These are phyloP conservation scores for Aspergillus neotritici DNA, from an alignment of 2,329 filamentous ascomycete species.

Conservation along the genomic window DNA sequence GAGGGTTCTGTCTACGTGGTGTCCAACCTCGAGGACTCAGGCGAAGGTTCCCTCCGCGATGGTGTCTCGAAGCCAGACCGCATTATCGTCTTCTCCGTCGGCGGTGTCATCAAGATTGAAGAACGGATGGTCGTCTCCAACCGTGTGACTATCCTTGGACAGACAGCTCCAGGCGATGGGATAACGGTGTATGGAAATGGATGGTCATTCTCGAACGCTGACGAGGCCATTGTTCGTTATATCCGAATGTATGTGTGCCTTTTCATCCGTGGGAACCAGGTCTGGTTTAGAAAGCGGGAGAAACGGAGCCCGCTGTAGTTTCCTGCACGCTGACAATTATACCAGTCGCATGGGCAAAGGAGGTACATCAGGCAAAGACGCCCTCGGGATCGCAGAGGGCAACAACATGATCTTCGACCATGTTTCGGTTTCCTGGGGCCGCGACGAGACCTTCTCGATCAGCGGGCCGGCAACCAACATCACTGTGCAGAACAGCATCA, in stretches of 20 bases:
- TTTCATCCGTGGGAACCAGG: not conserved
- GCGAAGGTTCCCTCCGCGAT: slow-evolving; percentile 47
- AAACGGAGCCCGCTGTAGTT: not conserved
- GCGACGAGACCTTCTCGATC: slow-evolving; percentile 52
- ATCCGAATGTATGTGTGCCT: slow-evolving; percentile 42
- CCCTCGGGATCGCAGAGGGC: slow-evolving; percentile 49
- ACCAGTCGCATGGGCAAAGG: slow-evolving; percentile 31
- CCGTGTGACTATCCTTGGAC: slow-evolving; percentile 47
- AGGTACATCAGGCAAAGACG: slow-evolving; percentile 51
- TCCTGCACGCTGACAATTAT: not conserved
- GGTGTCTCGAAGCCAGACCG: slow-evolving; percentile 46
- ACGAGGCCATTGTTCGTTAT: slow-evolving; percentile 52
- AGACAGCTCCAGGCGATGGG: slow-evolving; percentile 47
- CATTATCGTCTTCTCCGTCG: slow-evolving; percentile 48
- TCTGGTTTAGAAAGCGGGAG: not conserved
- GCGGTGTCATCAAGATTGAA: slow-evolving; percentile 47
- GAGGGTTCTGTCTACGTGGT: slow-evolving; percentile 47
- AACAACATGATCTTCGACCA: slow-evolving; percentile 55
- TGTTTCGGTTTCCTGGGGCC: slow-evolving; percentile 50
- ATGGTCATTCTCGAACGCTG: slow-evolving; percentile 47
- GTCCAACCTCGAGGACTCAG: slow-evolving; percentile 46
- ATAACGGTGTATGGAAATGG: slow-evolving; percentile 53
- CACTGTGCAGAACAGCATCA: slow-evolving; percentile 50
- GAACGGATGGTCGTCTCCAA: slow-evolving; percentile 45
- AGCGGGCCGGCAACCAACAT: slow-evolving; percentile 45